Base-by-base conservation (phyloP, 202 grass and related monocot species). In the Elaeis oleifera region DNA sequence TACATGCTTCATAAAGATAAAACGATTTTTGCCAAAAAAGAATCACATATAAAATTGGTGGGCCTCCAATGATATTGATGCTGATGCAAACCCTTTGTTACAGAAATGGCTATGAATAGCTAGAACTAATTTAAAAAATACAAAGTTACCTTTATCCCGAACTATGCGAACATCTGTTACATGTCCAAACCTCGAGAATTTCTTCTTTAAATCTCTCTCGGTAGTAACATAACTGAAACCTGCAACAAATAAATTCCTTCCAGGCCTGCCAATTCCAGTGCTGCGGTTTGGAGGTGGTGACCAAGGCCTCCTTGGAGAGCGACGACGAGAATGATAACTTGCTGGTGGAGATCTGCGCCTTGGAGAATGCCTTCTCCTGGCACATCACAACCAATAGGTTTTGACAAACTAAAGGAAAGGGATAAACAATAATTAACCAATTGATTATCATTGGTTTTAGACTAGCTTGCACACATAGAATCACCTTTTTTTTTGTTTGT, bases 181-280 rank as follows among this genome's bases (percentile, higher is more conserved):
- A 27, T 65, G 81, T 50, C 89, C 89, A 78, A 65, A 95, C 63
- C 73, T 95, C 21, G 81, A 64, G 57, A 95, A 95, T 63, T 95
- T 95, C 67, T 81, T 95, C 62, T 95, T 85, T 79, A 95, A 85
- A 59, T 95, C 89, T 80, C 81, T 71, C 56, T 88, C 89, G 22
- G 89, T 95, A 14, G 89, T 95, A 17, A 79, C 89, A 70, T 85
- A 85, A 72, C 89, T 95, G 80, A 95, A 95, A 64, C 89, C 89
- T 82, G 89, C 84, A 88, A 95, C 73, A 82, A 88, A 95, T 31
- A 95, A 73, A 65, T 88, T 88, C 76, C 65, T 63, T 50, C 89
- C 88, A 72, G 88, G 88, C 83, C 74, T 90, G 80, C 88, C 83
- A 64, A 90, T 56, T 66, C 88, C 87, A 80, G 83, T 83, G 50